phyloP scores from a whole-genome alignment of 495 filamentous ascomycete genomes.

The Acidomyces sp. region DNA sequence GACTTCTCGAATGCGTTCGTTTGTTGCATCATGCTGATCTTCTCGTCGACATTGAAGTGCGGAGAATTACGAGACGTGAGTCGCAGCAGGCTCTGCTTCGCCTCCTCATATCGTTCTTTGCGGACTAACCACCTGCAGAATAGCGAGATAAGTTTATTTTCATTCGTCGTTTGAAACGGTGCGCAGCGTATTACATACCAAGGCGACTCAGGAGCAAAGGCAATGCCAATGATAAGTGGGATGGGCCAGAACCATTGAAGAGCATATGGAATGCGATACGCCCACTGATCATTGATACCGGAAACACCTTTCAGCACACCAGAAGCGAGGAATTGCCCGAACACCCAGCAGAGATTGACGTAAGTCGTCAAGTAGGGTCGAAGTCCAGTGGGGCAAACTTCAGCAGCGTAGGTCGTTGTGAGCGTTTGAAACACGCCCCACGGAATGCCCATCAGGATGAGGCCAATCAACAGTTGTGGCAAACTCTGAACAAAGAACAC shows the following conservation, averaged over 20 bases:
- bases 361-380: slow-evolving; percentile 35
- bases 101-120: slow-evolving; percentile 24
- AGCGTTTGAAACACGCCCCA: slow-evolving; percentile 50
- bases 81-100: slow-evolving; percentile 24
- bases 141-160: too few species aligned
- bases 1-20: slow-evolving; percentile 28
- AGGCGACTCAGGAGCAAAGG: slow-evolving; percentile 29
- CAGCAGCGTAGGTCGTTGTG: slow-evolving; percentile 47
- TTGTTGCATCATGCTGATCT: slow-evolving; percentile 28
- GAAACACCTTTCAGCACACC: slow-evolving; percentile 10
- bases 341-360: slow-evolving; percentile 30
- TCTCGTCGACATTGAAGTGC: slow-evolving; percentile 28
- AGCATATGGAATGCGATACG: slow-evolving; percentile 30
- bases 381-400: slow-evolving; percentile 41
- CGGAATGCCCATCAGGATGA: slow-evolving; percentile 63
- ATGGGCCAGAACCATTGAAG: slow-evolving; percentile 34
- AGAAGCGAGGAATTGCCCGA: slow-evolving; percentile 25
- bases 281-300: slow-evolving; percentile 1
- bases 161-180: slow-evolving; percentile 25
- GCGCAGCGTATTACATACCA: slow-evolving; percentile 29
- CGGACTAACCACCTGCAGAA: slow-evolving; percentile 32
- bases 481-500: slow-evolving; percentile 64
- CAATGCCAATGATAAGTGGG: slow-evolving; percentile 24
- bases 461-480: slow-evolving; percentile 55
- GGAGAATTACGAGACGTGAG: slow-evolving; percentile 23